Conservation (phyloP, 129 eudicot genomes). For the Lactuca saligna region DNA sequence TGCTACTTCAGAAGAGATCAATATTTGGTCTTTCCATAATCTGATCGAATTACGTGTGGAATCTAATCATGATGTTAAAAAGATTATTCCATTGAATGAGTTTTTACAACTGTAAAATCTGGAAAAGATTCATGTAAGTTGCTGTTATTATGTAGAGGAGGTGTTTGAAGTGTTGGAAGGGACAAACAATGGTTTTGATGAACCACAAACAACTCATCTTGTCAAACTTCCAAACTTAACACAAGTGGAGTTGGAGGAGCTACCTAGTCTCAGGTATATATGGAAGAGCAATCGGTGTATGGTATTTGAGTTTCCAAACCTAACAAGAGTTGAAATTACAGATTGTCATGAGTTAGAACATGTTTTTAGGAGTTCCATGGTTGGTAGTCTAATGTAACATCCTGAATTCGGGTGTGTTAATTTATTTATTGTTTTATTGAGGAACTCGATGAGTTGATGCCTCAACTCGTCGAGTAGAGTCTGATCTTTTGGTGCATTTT, state of each 20-base stretch:
- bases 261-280: not conserved
- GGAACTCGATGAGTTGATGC: no score
- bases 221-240: not conserved
- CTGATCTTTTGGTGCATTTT: no score
- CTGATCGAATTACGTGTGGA: not conserved
- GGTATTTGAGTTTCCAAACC: no score
- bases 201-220: not conserved
- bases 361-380: not conserved
- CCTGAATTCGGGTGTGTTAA: no score
- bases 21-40: not conserved
- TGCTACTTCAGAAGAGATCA: not conserved
- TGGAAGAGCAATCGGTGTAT: no score
- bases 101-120: not conserved
- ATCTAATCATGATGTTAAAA: not conserved
- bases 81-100: not conserved
- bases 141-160: not conserved
- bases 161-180: not conserved
- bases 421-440: no score
- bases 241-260: not conserved
- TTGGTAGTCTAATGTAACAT: not conserved
- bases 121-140: not conserved
- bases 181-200: not conserved
- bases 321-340: no score
- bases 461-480: no score
- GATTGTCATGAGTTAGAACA: not conserved